Evolutionary conservation across 495 filamentous ascomycete genomes (phyloP).

Genomic region (Aspergillus conjunctus): DNA sequence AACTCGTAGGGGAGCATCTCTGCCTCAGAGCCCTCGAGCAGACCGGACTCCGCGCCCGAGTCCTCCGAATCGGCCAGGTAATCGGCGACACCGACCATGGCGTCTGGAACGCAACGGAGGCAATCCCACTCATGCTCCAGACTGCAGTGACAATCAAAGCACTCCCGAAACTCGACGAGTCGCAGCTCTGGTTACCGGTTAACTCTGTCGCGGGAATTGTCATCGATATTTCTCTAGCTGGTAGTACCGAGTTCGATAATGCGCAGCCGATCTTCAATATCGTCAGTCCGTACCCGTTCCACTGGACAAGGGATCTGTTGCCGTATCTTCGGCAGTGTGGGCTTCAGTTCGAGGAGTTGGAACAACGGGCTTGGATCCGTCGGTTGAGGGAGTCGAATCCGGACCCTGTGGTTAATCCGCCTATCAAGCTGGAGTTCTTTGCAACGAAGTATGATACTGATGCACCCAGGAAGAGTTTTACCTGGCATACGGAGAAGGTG

Average conservation of each 20-base stretch:
- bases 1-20: conserved; percentile 64
- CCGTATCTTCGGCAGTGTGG: conserved; percentile 24
- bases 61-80: conserved; percentile 62
- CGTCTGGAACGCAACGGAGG: conserved; percentile 65
- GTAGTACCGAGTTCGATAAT: not conserved
- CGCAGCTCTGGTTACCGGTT: conserved; percentile 28
- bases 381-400: conserved; percentile 25
- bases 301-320: conserved; percentile 34
- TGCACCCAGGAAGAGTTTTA: conserved; percentile 4
- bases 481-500: conserved; percentile 25
- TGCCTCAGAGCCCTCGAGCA: conserved; percentile 37
- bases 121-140: conserved; percentile 63
- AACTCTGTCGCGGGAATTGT: conserved; percentile 22
- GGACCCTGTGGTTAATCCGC: conserved; percentile 41
- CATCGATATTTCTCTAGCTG: conserved; percentile 24
- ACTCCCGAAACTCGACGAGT: conserved; percentile 55
- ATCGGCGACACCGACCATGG: conserved; percentile 54
- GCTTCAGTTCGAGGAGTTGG: conserved; percentile 26
- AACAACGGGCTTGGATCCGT: conserved; percentile 25
- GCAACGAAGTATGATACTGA: conserved; percentile 27
- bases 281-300: conserved; percentile 28
- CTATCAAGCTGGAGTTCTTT: conserved; percentile 53
- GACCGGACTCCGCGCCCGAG: conserved; percentile 33
- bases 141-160: conserved; percentile 46
- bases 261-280: conserved; percentile 27